These are phyloP conservation scores for Phytophthora aleatoria DNA, from an alignment of 352 stramenopile genomes.

Conservation along the genomic window DNA sequence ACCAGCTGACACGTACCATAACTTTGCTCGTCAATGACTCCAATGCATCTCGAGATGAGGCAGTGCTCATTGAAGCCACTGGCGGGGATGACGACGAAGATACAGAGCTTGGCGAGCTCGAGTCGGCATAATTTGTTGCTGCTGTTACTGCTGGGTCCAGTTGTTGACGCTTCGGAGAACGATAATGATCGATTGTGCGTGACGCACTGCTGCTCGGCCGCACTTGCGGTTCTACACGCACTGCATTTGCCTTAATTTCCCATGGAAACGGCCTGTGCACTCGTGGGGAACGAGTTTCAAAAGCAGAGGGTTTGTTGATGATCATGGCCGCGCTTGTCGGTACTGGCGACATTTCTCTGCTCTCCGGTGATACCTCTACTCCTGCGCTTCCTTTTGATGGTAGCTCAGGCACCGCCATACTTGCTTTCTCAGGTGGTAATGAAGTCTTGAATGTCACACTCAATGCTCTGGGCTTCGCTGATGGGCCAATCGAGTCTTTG, in stretches of 20 bases:
- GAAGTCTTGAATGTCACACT: not conserved
- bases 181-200: constrained; percentile 37
- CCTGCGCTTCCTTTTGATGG: constrained; percentile 1
- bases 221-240: not conserved
- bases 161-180: constrained; percentile 57
- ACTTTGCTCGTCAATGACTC: constrained; percentile 63
- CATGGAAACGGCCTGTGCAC: constrained; percentile 14
- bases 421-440: constrained; percentile 13
- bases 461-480: constrained; percentile 10
- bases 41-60: constrained; percentile 47
- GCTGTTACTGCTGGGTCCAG: constrained; percentile 25
- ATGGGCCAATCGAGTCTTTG: constrained; percentile 2
- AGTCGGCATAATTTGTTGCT: constrained; percentile 35
- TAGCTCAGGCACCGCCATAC: not conserved
- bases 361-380: constrained; percentile 1
- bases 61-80: constrained; percentile 35
- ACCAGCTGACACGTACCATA: constrained; percentile 36
- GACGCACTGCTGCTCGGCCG: constrained; percentile 7
- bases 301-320: constrained; percentile 1
- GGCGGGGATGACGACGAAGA: constrained; percentile 64
- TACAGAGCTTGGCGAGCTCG: constrained; percentile 54
- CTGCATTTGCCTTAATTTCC: constrained; percentile 13
- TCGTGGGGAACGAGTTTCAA: constrained; percentile 15
- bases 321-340: not conserved
- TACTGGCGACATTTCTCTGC: constrained; percentile 1